Evolutionary conservation across 306 rosid genomes (phyloP).

Genomic region (Adenanthera pavonina): DNA sequence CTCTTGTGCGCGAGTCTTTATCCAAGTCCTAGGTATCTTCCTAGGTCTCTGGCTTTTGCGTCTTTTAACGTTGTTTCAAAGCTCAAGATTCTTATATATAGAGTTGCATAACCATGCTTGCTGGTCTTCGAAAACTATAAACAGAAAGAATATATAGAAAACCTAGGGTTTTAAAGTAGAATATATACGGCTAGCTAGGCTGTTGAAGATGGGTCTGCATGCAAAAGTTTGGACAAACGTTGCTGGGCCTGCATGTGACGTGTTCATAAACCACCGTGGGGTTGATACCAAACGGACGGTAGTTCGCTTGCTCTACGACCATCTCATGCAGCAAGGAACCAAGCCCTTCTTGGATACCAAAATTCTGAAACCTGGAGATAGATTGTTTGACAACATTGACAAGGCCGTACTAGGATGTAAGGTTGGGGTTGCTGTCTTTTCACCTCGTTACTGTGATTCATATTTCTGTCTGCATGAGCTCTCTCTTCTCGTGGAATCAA

Average conservation of each 20-base stretch:
- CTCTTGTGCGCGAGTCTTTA: neutral
- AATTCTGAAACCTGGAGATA: slow-evolving; percentile 69
- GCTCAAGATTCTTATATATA: neutral
- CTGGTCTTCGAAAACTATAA: neutral
- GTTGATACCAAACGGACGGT: slow-evolving; percentile 56
- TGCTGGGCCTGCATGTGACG: slow-evolving; percentile 42
- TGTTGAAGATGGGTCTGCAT: neutral
- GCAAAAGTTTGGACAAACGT: slow-evolving; percentile 6
- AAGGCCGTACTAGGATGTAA: slow-evolving; percentile 44
- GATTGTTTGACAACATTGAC: slow-evolving; percentile 52
- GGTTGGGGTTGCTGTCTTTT: slow-evolving; percentile 63
- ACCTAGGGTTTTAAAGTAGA: neutral
- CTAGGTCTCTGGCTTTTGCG: neutral
- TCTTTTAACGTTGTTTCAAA: neutral
- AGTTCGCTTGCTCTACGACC: slow-evolving; percentile 58
- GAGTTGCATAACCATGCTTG: neutral
- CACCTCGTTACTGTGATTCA: slow-evolving; percentile 63
- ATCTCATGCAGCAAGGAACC: slow-evolving; percentile 38
- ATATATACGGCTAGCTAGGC: neutral
- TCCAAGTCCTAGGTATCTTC: neutral
- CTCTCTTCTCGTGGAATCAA: slow-evolving; percentile 38
- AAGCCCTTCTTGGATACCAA: slow-evolving; percentile 53
- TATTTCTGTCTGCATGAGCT: slow-evolving; percentile 61
- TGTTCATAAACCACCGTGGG: slow-evolving; percentile 66
- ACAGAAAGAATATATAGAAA: neutral